A percentile compares a stretch with the other conserved stretches of the same genome.
phyloP scores from a whole-genome alignment of 2,329 filamentous ascomycete genomes.

The Cercospora sojina region DNA sequence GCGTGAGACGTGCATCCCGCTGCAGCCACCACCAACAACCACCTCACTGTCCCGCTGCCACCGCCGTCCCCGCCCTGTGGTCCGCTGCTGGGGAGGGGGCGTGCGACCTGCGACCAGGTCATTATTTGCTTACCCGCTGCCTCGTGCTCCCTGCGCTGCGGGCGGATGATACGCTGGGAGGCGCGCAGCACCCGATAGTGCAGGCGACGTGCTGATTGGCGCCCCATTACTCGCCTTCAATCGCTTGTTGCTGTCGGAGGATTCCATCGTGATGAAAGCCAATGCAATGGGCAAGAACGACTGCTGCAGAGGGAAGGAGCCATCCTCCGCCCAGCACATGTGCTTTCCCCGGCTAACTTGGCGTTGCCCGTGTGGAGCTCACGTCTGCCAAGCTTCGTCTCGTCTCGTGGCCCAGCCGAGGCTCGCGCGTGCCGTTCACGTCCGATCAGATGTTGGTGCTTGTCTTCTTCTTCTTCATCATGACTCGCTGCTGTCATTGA shows the following conservation, averaged over 20 bases:
- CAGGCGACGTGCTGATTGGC: slow-evolving; percentile 27
- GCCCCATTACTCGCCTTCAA: slow-evolving; percentile 32
- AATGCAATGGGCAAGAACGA: slow-evolving; percentile 3
- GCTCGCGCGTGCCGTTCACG: background rate
- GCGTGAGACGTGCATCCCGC: background rate
- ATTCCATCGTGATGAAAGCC: slow-evolving; percentile 19
- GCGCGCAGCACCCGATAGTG: slow-evolving; percentile 22
- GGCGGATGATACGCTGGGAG: slow-evolving; percentile 35
- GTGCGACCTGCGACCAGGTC: background rate
- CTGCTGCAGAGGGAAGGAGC: slow-evolving; percentile 10
- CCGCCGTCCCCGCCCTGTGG: background rate
- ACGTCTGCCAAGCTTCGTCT: background rate
- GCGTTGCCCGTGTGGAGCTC: background rate
- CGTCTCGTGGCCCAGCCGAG: slow-evolving; percentile 2
- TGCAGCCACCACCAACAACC: background rate
- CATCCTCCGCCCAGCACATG: slow-evolving; percentile 9
- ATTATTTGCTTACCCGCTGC: slow-evolving; percentile 12
- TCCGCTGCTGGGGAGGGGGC: background rate
- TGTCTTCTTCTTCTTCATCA: background rate
- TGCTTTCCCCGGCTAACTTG: background rate
- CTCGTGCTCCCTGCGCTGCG: slow-evolving; percentile 15
- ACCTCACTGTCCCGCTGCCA: background rate
- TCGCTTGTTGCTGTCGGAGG: slow-evolving; percentile 32
- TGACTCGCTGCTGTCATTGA: background rate
- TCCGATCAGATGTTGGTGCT: background rate